Evolutionary conservation across 225 moss, liverwort and hornwort species (phyloP), one percentile per base, ranked within the genome.

Genomic region (Asterella californica): DNA sequence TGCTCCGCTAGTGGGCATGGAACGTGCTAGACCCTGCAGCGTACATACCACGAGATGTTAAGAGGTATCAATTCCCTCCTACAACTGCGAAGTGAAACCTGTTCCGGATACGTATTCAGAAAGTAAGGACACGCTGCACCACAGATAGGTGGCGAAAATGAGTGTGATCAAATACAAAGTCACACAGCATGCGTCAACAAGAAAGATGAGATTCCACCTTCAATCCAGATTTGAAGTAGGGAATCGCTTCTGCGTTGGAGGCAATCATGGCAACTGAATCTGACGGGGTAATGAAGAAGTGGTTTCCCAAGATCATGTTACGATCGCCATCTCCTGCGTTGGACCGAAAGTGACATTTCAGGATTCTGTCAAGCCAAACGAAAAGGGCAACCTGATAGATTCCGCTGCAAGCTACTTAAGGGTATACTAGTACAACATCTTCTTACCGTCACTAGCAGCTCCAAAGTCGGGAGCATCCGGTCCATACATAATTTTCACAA

Each of bases 251-350:
- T 0, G 97, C 92, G 62, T 95, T 95, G 50, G 97, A 95, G 12
- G 93, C 97, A 63, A 99, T 99, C 78, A 99, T 87, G 11, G 97
- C 97, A 8, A 99, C 97, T 0, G 97, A 99, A 65, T 99, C 97
- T 0, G 97, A 99, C 10, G 97, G 97, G 5, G 93, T 99, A 65
- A 99, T 88, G 83, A 99, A 99, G 84, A 99, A 99, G 57, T 93
- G 90, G 81, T 92, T 88, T 25, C 97, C 97, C 52, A 99, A 88
- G 37, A 99, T 89, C 97, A 99, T 99, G 79, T 99, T 99, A 0
- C 95, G 89, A 75, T 99, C 97, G 50, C 92, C 97, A 72, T 99
- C 97, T 73, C 97, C 88, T 88, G 83, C 81, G 81, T 57, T 29
- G n/a, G n/a, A n/a, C n/a, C n/a, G n/a, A n/a, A n/a, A n/a, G n/a